Base-by-base conservation (phyloP, 1,139 yeast species). In the Pichiaceae sp. region DNA sequence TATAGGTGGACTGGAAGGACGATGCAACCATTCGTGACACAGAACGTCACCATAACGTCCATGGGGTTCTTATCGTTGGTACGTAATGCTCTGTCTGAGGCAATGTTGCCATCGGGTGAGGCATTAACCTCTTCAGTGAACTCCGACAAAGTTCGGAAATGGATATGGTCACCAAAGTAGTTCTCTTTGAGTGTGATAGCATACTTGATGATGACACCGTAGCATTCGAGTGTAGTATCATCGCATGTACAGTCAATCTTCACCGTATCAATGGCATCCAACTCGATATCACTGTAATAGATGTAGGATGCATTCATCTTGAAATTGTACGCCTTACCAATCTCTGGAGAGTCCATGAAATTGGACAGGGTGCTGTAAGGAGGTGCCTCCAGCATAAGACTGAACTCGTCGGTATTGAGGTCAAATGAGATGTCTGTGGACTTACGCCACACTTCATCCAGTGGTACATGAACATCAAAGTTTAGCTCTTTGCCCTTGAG, bases 331-430 rank as follows among this genome's bases (percentile, higher is more conserved):
- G 86, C 75, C 39, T 76, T 64, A 0, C 96, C 97, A 21, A 79
- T 62, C 31, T 72, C 75, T 16, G 75, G 70, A 20, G 69, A 66
- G 35, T 68, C 70, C 61, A 82, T 57, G 47, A 89, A 91, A 34
- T 83, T 79, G 45, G 78, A 72, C 15, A 78, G 63, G 0, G 97
- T 87, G 52, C 86, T 94, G 95, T 97, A 91, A 0, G 91, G 81
- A 0, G 97, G 97, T 0, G 93, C 75, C 42, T 78, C 82, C 4
- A 89, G 58, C 1, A 72, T 63, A 34, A 89, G 52, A 37, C 78
- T 72, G 47, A 86, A 75, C 36, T 60, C 60, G 0, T 86, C 76
- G 0, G 95, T 81, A 29, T 48, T 47, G 2, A 86, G 48, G 1
- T 59, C 56, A 47, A 71, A 85, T 4, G 68, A 62, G 15, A 85